Conservation (phyloP, 2,329 filamentous ascomycete genomes). For the Monascus ruber region DNA sequence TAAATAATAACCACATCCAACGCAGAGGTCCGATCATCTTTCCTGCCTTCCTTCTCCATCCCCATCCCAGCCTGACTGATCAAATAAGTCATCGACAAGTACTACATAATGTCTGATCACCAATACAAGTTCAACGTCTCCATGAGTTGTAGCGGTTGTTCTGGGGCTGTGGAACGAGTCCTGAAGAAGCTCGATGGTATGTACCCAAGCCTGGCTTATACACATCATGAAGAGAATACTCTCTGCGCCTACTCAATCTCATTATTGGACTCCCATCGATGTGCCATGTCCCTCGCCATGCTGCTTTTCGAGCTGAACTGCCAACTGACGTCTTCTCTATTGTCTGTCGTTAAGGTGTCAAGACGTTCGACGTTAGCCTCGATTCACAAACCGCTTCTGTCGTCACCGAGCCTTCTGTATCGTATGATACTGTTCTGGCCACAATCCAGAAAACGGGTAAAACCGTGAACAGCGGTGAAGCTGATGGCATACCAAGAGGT, state of each 20-base stretch:
- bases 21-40: too few relatives aligned
- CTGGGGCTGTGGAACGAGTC: slow-evolving; percentile 81
- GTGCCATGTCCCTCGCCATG: too few relatives aligned
- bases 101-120: slow-evolving; percentile 56
- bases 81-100: too few relatives aligned
- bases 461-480: slow-evolving; percentile 59
- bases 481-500: slow-evolving; percentile 28
- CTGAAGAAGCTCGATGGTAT: slow-evolving; percentile 83
- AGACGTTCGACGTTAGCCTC: slow-evolving; percentile 77
- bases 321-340: not conserved
- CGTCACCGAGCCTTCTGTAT: slow-evolving; percentile 54
- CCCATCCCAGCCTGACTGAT: too few relatives aligned
- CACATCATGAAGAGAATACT: not conserved
- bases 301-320: too few relatives aligned
- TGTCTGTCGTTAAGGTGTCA: slow-evolving; percentile 51
- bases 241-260: not conserved
- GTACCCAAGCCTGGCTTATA: slow-evolving; percentile 16
- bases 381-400: slow-evolving; percentile 75
- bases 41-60: too few relatives aligned
- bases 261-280: not conserved
- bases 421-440: slow-evolving; percentile 69
- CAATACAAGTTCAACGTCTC: slow-evolving; percentile 89
- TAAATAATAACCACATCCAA: too few relatives aligned
- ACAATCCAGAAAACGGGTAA: slow-evolving; percentile 96
- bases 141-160: slow-evolving; percentile 96